Conservation (phyloP, 2,329 filamentous ascomycete genomes). For the Sporothrix dimorphospora region DNA sequence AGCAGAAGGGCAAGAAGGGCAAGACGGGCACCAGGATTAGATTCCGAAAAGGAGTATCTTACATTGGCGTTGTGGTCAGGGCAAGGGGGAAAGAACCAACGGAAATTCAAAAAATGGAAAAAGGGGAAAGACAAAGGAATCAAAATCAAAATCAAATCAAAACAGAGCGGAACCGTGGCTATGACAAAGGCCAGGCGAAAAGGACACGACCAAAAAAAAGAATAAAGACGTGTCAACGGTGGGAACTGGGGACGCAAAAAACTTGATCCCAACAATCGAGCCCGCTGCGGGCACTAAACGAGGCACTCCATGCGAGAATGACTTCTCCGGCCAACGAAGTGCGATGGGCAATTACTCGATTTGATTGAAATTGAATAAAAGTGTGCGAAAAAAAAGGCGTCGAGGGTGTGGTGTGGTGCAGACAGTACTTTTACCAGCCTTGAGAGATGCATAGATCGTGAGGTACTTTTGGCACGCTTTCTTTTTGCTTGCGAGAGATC, state of each 20-base stretch:
- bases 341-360: background rate
- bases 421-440: slow-evolving; percentile 6
- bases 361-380: background rate
- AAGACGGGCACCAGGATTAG: background rate
- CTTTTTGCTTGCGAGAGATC: too few species aligned
- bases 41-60: background rate
- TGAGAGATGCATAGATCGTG: background rate
- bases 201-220: too few species aligned
- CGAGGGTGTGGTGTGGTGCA: background rate
- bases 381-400: background rate
- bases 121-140: background rate
- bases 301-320: background rate
- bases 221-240: background rate
- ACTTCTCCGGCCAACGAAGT: background rate
- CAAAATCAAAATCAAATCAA: background rate
- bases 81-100: background rate
- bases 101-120: background rate
- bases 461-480: background rate
- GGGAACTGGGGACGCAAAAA: background rate
- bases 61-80: background rate
- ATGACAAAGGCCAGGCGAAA: too few species aligned
- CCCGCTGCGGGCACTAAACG: background rate
- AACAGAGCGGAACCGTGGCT: background rate
- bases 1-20: background rate
- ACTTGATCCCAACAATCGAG: slow-evolving; percentile 4